Evolutionary conservation across 768 basidiomycete genomes (phyloP).

Genomic region (Leccinum ochraceum): DNA sequence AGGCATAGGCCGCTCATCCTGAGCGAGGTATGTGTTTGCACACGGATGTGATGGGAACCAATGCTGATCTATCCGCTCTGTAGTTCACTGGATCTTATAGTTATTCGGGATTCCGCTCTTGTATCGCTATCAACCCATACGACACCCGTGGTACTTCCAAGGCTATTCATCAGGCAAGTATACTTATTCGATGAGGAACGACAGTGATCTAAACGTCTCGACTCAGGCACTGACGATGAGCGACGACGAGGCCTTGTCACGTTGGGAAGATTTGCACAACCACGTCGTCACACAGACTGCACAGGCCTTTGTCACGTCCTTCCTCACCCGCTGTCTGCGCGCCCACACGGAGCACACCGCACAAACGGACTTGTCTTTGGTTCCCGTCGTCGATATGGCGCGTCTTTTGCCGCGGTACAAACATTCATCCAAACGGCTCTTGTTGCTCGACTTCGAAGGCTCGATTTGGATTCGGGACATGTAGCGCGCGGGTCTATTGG

Average conservation of each 20-base stretch:
- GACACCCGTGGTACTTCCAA: conserved; percentile 81
- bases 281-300: conserved; percentile 88
- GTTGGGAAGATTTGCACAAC: conserved; percentile 85
- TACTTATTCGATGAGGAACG: neutral
- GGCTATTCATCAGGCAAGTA: conserved; percentile 58
- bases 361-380: conserved; percentile 31
- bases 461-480: conserved; percentile 72
- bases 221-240: conserved; percentile 70
- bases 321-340: conserved; percentile 74
- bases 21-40: conserved; percentile 58
- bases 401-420: conserved; percentile 68
- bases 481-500: conserved; percentile 43
- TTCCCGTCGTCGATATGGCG: conserved; percentile 44
- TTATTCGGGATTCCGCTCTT: conserved; percentile 84
- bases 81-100: conserved; percentile 87
- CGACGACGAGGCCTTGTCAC: conserved; percentile 66
- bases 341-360: conserved; percentile 66
- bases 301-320: conserved; percentile 77
- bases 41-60: neutral
- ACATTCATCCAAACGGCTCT: conserved; percentile 61
- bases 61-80: neutral
- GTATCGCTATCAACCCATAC: conserved; percentile 86
- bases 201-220: conserved; percentile 1
- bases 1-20: conserved; percentile 69
- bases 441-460: conserved; percentile 79